Conservation (phyloP, 805 yeast species). For the Vanderwaltozyma yarrowii region DNA sequence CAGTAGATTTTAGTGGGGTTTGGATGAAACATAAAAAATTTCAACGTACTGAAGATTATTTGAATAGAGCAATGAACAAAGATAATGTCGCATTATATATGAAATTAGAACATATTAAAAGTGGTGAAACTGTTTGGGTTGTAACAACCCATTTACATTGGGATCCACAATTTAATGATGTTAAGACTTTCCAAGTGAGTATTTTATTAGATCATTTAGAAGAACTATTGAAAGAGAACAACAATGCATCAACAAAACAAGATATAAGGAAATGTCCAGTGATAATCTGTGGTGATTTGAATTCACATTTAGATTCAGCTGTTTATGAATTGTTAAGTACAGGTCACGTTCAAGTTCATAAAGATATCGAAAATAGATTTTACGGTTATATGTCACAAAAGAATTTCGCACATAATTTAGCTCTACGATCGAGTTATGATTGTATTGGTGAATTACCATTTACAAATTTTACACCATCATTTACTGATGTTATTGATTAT, state of each 20-base stretch:
- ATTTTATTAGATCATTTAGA: constrained; percentile 83
- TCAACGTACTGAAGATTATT: constrained; percentile 87
- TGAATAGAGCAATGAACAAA: constrained; percentile 91
- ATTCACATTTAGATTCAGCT: constrained; percentile 78
- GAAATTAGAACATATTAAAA: constrained; percentile 58
- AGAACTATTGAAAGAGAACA: constrained; percentile 40
- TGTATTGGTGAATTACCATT: constrained; percentile 84
- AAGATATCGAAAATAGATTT: constrained; percentile 74
- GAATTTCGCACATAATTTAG: constrained; percentile 74
- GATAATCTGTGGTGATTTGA: constrained; percentile 90
- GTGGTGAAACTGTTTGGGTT: constrained; percentile 62
- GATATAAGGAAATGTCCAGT: constrained; percentile 59
- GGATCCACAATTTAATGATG: constrained; percentile 96
- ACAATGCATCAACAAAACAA: constrained; percentile 36
- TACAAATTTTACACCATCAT: constrained; percentile 88
- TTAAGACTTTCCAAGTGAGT: constrained; percentile 91
- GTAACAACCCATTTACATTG: constrained; percentile 95
- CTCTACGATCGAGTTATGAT: constrained; percentile 77
- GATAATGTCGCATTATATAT: constrained; percentile 83
- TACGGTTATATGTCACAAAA: constrained; percentile 87
- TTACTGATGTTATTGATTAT: constrained; percentile 89
- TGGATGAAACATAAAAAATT: constrained; percentile 77
- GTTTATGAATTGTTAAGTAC: constrained; percentile 83
- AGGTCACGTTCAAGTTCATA: constrained; percentile 69
- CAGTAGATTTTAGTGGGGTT: constrained; percentile 73